Evolutionary conservation across 441 rosid species (phyloP), one percentile per base, ranked within the genome.

Genomic region (Gossypium schwendimanii): DNA sequence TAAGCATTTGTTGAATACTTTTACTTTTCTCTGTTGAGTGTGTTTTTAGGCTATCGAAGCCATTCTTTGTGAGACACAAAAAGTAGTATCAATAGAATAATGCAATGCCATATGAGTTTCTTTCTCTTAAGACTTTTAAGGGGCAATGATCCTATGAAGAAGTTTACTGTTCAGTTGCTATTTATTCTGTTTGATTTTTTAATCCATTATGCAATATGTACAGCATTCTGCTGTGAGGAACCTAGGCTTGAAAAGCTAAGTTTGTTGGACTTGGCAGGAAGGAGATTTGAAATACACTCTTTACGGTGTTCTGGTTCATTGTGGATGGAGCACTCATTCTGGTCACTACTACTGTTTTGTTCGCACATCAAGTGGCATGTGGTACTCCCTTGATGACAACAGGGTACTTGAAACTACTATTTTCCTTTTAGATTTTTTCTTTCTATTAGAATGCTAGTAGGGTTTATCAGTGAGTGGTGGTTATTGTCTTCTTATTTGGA

Each of bases 381-480:
- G 99, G 99, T 81, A 93, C 84, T 87, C 87, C 57, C 98, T 95
- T 50, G 93, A 95, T 69, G 99, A 95, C 80, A 91, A 91, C 62
- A 79, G 84, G 92, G 99, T 92, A 87, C 68, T 74, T 59, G 39
- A 17, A 64, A 28, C 71, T 53, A 49, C 64, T 69, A 9, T 73
- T 54, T 41, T 52, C 0, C 67, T 54, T 64, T 53, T 72, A n/a
- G 65, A 44, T 65, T 53, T 75, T 45, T 65, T 75, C 47, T 65
- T 76, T 53, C 49, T 76, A 41, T 57, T 50, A 14, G 70, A 58
- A 59, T 69, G 64, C 72, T 70, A 28, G 69, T 50, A 60, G 60
- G 65, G 1, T 28, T 6, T 14, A 14, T 62, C 7, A 20, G 20
- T 47, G 26, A 11, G 21, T 36, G 23, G 71, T 31, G 6, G 11